phyloP scores from a whole-genome alignment of 2,329 filamentous ascomycete genomes.

The Talaromyces sp. region DNA sequence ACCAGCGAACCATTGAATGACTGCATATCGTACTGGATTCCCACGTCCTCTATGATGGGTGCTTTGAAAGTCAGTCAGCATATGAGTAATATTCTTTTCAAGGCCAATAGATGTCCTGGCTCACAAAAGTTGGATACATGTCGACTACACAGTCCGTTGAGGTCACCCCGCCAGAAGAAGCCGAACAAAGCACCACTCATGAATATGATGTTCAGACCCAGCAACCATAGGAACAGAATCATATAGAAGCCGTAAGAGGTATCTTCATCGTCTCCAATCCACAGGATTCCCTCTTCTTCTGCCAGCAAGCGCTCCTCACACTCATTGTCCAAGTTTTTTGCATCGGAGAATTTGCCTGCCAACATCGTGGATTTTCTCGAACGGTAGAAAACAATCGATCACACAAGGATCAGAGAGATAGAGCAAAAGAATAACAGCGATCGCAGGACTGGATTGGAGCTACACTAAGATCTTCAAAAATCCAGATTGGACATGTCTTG shows the following conservation, averaged over 20 bases:
- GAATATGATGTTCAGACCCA: slow-evolving; percentile 10
- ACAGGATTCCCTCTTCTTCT: slow-evolving; percentile 14
- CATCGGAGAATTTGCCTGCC: slow-evolving; percentile 1
- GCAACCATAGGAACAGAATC: slow-evolving; percentile 4
- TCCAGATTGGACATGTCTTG: not conserved
- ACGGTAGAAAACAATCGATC: not conserved
- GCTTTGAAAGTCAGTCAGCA: slow-evolving; percentile 20
- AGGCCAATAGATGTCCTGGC: not conserved
- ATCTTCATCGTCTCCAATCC: slow-evolving; percentile 1
- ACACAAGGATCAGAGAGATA: too few relatives aligned
- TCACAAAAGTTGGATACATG: slow-evolving; percentile 31
- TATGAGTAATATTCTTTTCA: not conserved
- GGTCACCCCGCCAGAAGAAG: slow-evolving; percentile 25
- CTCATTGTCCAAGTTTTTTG: slow-evolving; percentile 1
- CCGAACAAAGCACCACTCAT: slow-evolving; percentile 17
- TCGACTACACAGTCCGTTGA: slow-evolving; percentile 25
- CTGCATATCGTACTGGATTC: slow-evolving; percentile 45
- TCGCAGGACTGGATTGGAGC: too few relatives aligned
- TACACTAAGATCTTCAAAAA: not conserved
- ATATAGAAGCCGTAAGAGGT: not conserved
- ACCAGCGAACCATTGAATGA: slow-evolving; percentile 62
- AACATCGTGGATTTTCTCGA: slow-evolving; percentile 5
- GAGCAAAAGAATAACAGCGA: too few relatives aligned
- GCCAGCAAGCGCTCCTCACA: slow-evolving; percentile 15
- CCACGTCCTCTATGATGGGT: slow-evolving; percentile 44